These are phyloP conservation scores for Penicillium psychrosexuale DNA, from an alignment of 2,329 filamentous ascomycete species.

Conservation along the genomic window DNA sequence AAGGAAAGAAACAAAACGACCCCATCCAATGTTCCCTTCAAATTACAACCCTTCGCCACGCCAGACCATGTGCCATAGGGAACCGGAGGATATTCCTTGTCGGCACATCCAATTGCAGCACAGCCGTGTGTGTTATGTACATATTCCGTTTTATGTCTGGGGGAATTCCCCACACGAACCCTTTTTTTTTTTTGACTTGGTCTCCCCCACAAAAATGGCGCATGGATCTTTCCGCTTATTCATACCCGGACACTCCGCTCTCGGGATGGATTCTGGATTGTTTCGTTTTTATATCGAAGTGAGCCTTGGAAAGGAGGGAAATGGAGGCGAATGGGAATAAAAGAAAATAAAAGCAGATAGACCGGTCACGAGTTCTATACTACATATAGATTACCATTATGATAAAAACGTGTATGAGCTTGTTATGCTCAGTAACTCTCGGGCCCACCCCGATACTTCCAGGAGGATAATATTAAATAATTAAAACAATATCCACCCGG, in stretches of 20 bases:
- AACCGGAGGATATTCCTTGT: constrained; percentile 8
- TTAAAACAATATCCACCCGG: neutral
- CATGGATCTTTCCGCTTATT: constrained; percentile 20
- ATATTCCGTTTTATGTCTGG: neutral
- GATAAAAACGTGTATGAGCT: neutral
- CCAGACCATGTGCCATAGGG: constrained; percentile 3
- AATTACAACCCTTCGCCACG: neutral
- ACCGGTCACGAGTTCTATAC: neutral
- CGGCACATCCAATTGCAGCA: constrained; percentile 1
- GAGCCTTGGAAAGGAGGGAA: neutral
- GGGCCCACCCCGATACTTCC: constrained; percentile 4
- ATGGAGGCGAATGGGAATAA: neutral
- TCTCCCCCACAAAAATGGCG: constrained; percentile 30
- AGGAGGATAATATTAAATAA: neutral
- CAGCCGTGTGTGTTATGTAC: neutral
- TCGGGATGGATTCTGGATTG: neutral
- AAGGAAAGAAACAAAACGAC: neutral
- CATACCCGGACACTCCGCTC: constrained; percentile 10
- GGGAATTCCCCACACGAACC: constrained; percentile 26
- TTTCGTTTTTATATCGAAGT: neutral
- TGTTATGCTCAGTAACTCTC: constrained; percentile 2
- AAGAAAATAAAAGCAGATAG: neutral
- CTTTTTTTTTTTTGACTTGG: constrained; percentile 5
- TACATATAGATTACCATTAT: neutral
- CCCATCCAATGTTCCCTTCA: neutral